These are phyloP conservation scores for Turnera subulata DNA, from an alignment of 345 rosid genomes.

Conservation along the genomic window DNA sequence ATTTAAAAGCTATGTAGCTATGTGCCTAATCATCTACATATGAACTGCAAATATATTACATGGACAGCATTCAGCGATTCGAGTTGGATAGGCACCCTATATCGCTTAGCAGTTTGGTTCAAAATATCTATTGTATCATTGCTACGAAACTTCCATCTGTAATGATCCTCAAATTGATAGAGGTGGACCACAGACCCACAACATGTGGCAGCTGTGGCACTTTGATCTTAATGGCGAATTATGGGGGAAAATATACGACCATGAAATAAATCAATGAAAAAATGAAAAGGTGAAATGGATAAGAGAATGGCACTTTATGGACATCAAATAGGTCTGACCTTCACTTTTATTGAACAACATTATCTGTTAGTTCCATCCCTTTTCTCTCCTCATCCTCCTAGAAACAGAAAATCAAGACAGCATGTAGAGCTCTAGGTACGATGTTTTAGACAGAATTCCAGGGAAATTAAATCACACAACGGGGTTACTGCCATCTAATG, in stretches of 20 bases:
- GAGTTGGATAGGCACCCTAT: not conserved
- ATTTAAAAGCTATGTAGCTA: not conserved
- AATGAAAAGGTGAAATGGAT: not conserved
- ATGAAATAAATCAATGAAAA: not conserved
- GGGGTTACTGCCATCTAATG: slow-evolving; percentile 65
- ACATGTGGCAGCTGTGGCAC: not conserved
- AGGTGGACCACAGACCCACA: not conserved
- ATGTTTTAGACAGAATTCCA: slow-evolving; percentile 5
- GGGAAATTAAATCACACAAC: slow-evolving; percentile 8
- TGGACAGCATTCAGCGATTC: not conserved
- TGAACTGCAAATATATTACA: not conserved
- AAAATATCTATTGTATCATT: not conserved
- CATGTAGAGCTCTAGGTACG: not conserved
- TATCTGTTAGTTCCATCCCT: not conserved
- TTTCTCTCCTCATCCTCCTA: not conserved
- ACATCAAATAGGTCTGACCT: not conserved
- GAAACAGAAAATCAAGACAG: not conserved
- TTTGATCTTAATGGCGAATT: not conserved
- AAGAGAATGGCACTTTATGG: not conserved
- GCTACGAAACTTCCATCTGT: not conserved
- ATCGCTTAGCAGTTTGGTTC: not conserved
- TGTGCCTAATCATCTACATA: not conserved
- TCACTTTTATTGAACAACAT: not conserved
- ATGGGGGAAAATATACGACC: not conserved
- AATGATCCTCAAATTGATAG: not conserved